Percentiles rank a stretch among this genome's conserved stretches.
These are phyloP conservation scores for Populus tremula DNA, from an alignment of 345 rosid genomes.

Conservation along the genomic window DNA sequence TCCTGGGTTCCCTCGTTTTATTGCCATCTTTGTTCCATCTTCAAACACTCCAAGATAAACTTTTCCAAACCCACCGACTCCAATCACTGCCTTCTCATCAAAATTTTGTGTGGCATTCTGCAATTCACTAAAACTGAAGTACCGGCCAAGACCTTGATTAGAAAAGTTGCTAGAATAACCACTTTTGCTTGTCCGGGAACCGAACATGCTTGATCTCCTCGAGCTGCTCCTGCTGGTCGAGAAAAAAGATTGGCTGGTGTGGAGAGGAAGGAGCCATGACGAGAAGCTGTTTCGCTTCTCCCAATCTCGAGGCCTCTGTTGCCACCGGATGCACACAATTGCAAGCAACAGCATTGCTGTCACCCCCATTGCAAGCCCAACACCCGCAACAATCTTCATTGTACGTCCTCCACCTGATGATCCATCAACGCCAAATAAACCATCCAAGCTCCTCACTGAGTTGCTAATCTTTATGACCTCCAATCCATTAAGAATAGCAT, in stretches of 20 bases:
- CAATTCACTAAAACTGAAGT: conserved; percentile 56
- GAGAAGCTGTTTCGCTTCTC: conserved; percentile 62
- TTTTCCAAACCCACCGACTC: conserved; percentile 88
- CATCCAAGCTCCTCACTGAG: conserved; percentile 53
- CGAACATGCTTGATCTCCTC: conserved; percentile 47
- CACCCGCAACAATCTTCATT: conserved; percentile 50
- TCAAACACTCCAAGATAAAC: conserved; percentile 59
- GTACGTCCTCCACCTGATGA: conserved; percentile 26
- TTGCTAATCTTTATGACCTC: conserved; percentile 79
- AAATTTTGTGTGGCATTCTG: conserved; percentile 67
- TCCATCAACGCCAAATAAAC: conserved; percentile 39
- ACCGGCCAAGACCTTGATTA: conserved; percentile 58
- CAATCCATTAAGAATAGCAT: conserved; percentile 71
- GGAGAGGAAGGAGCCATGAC: conserved; percentile 66
- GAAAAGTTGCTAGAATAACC: conserved; percentile 53
- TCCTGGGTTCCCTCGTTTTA: conserved; percentile 64
- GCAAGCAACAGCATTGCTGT: conserved; percentile 47
- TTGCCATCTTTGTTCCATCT: conserved; percentile 65
- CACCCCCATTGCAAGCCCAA: conserved; percentile 51
- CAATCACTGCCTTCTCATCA: conserved; percentile 64
- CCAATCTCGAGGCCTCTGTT: conserved; percentile 58
- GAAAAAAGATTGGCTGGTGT: conserved; percentile 39
- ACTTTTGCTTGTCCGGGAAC: conserved; percentile 54
- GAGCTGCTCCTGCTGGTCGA: conserved; percentile 58
- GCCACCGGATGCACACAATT: conserved; percentile 45